Evolutionary conservation across 257 asterid species (phyloP), one percentile per base, ranked within the genome.

Genomic region (Capsicum rhomboideum): DNA sequence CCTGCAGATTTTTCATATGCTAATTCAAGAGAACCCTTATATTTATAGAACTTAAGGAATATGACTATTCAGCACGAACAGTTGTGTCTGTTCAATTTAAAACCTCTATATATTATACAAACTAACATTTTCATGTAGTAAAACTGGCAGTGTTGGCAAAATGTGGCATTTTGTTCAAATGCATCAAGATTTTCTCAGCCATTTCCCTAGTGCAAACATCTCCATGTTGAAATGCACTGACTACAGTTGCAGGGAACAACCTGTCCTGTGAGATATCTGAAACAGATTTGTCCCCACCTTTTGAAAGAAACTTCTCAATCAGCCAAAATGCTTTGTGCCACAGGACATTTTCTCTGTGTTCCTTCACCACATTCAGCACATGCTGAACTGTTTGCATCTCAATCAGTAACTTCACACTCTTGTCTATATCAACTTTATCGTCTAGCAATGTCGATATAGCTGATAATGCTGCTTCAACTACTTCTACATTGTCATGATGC

Each of bases 141-240:
- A 89, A 94, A 75, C 90, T 88, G 50, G 88, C 34, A 61, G 94
- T 83, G 37, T 68, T 86, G 20, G 92, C 85, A 66, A 84, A 82
- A 53, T 85, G 64, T 23, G 98, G 97, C 87, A 93, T 92, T 85
- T 86, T 91, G 78, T 94, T 93, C 91, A 94, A 84, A 84, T 88
- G 94, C 91, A 91, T 91, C 61, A 94, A 87, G 83, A 94, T 92
- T 44, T 89, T 94, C 68, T 92, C 97, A 6, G 98, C 98, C 93
- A 91, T 90, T 86, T 90, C 82, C 82, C 93, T 85, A 1, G 98
- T 93, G 50, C 85, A 28, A 16, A 89, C 93, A 86, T 93, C 93
- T 1, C 97, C 98, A 75, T 90, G 95, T 84, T 92, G 97, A 82
- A 90, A 86, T 75, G 94, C 95, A 82, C 91, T 87, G 17, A 94